phyloP scores from a whole-genome alignment of 208 protist genomes.

The Wallacemonas sp. region DNA sequence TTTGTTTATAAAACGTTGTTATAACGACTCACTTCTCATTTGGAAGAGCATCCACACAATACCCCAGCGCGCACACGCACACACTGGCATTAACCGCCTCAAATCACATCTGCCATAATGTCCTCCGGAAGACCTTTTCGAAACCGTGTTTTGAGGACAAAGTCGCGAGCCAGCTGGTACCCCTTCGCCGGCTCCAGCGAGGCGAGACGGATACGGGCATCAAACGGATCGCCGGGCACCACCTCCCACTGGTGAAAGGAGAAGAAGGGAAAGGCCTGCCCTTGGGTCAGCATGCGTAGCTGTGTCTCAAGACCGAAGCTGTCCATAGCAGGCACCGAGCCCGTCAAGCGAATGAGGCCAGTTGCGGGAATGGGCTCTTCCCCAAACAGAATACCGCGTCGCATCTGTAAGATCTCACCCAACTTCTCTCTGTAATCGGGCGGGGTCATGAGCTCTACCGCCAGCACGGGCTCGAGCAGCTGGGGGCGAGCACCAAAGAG shows the following conservation, averaged over 20 bases:
- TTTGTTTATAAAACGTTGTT: neutral
- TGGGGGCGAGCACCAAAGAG: slow-evolving; percentile 95
- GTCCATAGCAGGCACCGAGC: slow-evolving; percentile 97
- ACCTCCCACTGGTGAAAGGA: slow-evolving; percentile 97
- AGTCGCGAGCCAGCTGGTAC: slow-evolving; percentile 97
- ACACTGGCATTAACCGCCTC: too few relatives aligned
- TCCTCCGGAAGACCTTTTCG: slow-evolving; percentile 93
- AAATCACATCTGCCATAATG: slow-evolving; percentile 50
- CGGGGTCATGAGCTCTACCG: slow-evolving; percentile 93
- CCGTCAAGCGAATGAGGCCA: slow-evolving; percentile 94
- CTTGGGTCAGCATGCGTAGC: slow-evolving; percentile 96
- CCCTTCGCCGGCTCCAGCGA: slow-evolving; percentile 95
- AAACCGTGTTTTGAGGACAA: slow-evolving; percentile 98
- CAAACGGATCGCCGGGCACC: slow-evolving; percentile 98
- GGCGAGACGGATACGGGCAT: slow-evolving; percentile 93
- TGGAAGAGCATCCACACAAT: too few relatives aligned
- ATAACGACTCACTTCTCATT: neutral
- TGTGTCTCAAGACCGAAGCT: slow-evolving; percentile 99
- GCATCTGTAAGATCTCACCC: slow-evolving; percentile 83
- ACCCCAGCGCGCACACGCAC: too few relatives aligned
- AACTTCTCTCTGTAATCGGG: slow-evolving; percentile 85
- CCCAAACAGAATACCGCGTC: slow-evolving; percentile 91
- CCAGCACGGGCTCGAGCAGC: slow-evolving; percentile 98
- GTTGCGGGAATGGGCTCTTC: slow-evolving; percentile 96
- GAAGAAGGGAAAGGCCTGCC: slow-evolving; percentile 93